Percentiles rank a stretch among this genome's conserved stretches.
Evolutionary conservation across 108 stramenopile species (phyloP).

Genomic region (Cylindrotheca fusiformis): DNA sequence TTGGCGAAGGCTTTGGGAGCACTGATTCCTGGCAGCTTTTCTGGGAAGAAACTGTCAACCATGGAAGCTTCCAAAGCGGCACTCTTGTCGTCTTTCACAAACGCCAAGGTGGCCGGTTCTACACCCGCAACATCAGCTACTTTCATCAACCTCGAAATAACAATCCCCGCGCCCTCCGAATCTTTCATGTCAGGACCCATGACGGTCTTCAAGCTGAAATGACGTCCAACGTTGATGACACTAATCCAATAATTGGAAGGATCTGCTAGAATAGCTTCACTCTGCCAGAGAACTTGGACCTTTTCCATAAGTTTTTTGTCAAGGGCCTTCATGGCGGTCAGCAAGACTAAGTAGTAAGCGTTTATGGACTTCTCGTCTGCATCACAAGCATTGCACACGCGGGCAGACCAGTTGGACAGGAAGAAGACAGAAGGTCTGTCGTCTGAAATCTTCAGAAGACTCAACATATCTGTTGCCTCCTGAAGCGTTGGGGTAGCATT

Average conservation of each 20-base stretch:
- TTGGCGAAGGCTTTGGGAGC: conserved; percentile 13
- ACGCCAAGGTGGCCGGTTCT: conserved; percentile 59
- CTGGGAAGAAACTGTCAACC: conserved; percentile 35
- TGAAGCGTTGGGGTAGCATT: conserved; percentile 67
- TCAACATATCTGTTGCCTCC: conserved; percentile 63
- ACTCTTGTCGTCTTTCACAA: conserved; percentile 30
- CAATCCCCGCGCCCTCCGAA: conserved; percentile 77
- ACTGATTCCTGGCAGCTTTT: conserved; percentile 44
- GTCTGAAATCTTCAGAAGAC: conserved; percentile 29
- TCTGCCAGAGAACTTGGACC: conserved; percentile 73
- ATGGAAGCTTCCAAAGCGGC: conserved; percentile 26
- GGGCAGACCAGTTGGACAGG: conserved; percentile 85
- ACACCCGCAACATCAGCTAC: conserved; percentile 81
- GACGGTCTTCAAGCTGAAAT: conserved; percentile 80
- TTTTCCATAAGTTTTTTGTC: conserved; percentile 61
- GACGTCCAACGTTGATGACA: conserved; percentile 90
- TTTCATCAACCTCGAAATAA: conserved; percentile 82
- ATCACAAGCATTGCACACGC: conserved; percentile 74
- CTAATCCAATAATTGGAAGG: conserved; percentile 95
- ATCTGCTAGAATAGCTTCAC: conserved; percentile 83
- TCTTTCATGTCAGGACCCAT: conserved; percentile 83
- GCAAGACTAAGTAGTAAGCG: conserved; percentile 72
- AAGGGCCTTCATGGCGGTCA: conserved; percentile 60
- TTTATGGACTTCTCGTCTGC: conserved; percentile 80
- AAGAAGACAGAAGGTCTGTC: conserved; percentile 57